phyloP scores from a whole-genome alignment of 495 filamentous ascomycete genomes.

The Daldinia grandis region DNA sequence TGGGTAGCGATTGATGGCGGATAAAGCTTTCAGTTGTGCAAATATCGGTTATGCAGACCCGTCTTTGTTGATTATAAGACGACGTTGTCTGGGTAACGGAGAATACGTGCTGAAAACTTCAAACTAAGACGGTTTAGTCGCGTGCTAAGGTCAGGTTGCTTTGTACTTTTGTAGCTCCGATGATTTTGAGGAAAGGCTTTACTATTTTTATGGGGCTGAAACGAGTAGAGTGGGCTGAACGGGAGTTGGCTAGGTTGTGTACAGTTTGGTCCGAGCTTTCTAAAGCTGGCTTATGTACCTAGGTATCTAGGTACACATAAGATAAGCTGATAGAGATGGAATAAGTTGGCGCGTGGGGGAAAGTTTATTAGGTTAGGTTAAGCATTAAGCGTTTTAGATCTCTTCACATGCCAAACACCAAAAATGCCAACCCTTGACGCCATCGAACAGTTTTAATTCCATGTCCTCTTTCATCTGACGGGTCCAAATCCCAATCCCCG shows the following conservation, averaged over 20 bases:
- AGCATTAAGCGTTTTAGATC: conserved; percentile 3
- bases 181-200: conserved; percentile 13
- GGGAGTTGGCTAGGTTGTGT: background rate
- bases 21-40: conserved; percentile 37
- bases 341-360: background rate
- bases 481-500: conserved; percentile 4
- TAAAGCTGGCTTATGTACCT: background rate
- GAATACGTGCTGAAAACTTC: background rate
- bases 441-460: conserved; percentile 12
- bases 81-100: conserved; percentile 30
- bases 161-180: background rate
- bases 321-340: conserved; percentile 7
- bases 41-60: conserved; percentile 26
- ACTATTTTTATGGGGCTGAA: background rate
- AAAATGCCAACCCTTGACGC: conserved; percentile 10
- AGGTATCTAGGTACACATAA: background rate
- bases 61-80: conserved; percentile 20
- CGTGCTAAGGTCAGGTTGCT: conserved; percentile 2
- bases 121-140: background rate
- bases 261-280: background rate
- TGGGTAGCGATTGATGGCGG: conserved; percentile 6
- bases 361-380: conserved; percentile 10
- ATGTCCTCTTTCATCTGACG: conserved; percentile 12
- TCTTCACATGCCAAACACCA: conserved; percentile 41
- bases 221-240: background rate